Evolutionary conservation across 495 filamentous ascomycete genomes (phyloP), one percentile per base, ranked within the genome.

Genomic region (Neurospora africana): DNA sequence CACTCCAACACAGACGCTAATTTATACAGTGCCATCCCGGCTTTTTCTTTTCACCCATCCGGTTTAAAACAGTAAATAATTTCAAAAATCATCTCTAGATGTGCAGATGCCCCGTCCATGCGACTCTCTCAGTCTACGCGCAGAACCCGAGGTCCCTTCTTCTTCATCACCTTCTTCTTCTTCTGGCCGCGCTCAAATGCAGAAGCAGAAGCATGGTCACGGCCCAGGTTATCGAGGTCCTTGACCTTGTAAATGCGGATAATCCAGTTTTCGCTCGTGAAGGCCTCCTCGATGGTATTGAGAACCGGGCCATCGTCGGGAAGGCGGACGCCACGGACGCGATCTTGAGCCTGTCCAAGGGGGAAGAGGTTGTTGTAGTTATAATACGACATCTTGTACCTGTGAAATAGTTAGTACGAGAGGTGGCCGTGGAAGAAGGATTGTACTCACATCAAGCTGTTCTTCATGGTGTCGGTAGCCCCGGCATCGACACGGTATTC

Each of bases 361-460:
- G 93, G 94, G 88, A 98, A 99, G 72, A 99, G 89, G 27, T 87
- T 83, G 83, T 94, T 89, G 86, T 91, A 99, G 87, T 98, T 98
- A 89, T 98, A 92, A 87, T 98, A 99, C 41, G 93, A 97, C 96
- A 99, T 98, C 88, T 99, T 99, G 88, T 99, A 99, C 93, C 93
- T 97, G 75, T 73, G 41, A 58, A 36, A 15, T 17, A 73, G 80
- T 87, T 76, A 89, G 82, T 68, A 77, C 30, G 3, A 19, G 35
- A 15, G 5, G 10, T 11, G n/a, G 67, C 44, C 43, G 21, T 15
- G 39, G 72, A 74, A 70, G 11, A 13, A 27, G 9, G 21, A n/a
- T 11, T 67, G n/a, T 27, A 82, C 92, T 85, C 89, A 96, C 94
- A 99, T 97, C 85, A 99, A 88, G 80, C 93, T 97, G 87, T 99